phyloP scores from a whole-genome alignment of 2,329 filamentous ascomycete species.

The Pestalotiopsis sp. region DNA sequence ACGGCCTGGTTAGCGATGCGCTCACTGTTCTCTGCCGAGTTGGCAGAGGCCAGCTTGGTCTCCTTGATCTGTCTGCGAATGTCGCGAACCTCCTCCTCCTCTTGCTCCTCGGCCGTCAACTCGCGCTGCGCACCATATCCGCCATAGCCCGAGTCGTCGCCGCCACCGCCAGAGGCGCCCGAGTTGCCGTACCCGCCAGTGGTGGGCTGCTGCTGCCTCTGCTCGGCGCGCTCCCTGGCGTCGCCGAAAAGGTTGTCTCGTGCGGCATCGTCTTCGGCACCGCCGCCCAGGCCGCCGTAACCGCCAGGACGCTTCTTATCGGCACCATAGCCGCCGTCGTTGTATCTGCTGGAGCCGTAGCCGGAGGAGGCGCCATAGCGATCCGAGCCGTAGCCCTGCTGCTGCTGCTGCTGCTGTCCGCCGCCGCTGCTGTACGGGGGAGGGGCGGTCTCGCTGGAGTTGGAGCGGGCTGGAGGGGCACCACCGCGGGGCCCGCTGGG shows the following conservation, averaged over 20 bases:
- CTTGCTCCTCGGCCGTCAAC: slow-evolving; percentile 78
- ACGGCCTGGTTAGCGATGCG: slow-evolving; percentile 68
- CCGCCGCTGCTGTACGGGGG: slow-evolving; percentile 35
- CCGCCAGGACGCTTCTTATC: slow-evolving; percentile 48
- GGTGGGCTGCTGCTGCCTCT: slow-evolving; percentile 18
- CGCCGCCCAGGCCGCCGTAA: slow-evolving; percentile 59
- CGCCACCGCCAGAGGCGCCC: slow-evolving; percentile 18
- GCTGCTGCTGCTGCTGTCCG: slow-evolving; percentile 12
- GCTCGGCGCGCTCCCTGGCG: slow-evolving; percentile 25
- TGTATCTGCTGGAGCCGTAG: slow-evolving; percentile 56
- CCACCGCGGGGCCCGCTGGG: slow-evolving; percentile 33
- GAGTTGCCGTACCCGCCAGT: slow-evolving; percentile 16
- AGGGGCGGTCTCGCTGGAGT: slow-evolving; percentile 27
- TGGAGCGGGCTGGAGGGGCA: slow-evolving; percentile 21
- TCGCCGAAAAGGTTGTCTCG: slow-evolving; percentile 62
- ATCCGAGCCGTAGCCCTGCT: slow-evolving; percentile 52
- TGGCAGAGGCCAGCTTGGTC: slow-evolving; percentile 69
- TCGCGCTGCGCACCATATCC: slow-evolving; percentile 71
- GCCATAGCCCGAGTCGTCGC: slow-evolving; percentile 36
- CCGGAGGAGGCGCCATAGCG: slow-evolving; percentile 52
- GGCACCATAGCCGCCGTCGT: slow-evolving; percentile 32
- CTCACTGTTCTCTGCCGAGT: slow-evolving; percentile 64
- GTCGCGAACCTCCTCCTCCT: slow-evolving; percentile 69
- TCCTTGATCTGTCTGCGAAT: slow-evolving; percentile 74
- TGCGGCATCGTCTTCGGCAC: slow-evolving; percentile 49